Percentiles rank a stretch among this genome's conserved stretches.
phyloP scores from a whole-genome alignment of 2,329 filamentous ascomycete species.

The Alternaria incomplexa region DNA sequence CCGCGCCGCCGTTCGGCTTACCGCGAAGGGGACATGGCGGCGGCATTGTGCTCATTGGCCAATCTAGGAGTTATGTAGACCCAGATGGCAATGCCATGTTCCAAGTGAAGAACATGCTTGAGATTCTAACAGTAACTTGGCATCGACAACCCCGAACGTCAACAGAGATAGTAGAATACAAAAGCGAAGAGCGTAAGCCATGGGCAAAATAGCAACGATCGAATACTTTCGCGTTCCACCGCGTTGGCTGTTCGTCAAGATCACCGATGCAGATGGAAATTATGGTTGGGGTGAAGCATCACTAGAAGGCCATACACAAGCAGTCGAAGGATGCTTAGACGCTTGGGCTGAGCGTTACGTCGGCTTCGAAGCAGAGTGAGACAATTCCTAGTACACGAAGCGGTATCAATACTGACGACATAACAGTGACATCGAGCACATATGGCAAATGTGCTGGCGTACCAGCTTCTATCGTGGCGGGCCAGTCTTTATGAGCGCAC shows the following conservation, averaged over 20 bases:
- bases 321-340: conserved; percentile 75
- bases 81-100: neutral
- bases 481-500: conserved; percentile 79
- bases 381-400: accelerated
- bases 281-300: conserved; percentile 78
- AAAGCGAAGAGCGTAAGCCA: conserved; percentile 38
- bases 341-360: conserved; percentile 67
- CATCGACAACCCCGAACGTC: no score
- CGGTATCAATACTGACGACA: neutral
- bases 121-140: neutral
- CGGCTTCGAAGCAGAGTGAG: conserved; percentile 73
- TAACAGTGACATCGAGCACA: conserved; percentile 74
- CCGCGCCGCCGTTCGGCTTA: conserved; percentile 36
- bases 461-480: conserved; percentile 76
- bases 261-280: conserved; percentile 69
- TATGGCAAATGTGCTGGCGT: conserved; percentile 78
- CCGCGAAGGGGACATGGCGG: conserved; percentile 6
- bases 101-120: neutral
- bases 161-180: neutral
- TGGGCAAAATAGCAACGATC: conserved; percentile 69
- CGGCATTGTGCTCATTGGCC: neutral
- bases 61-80: neutral
- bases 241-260: conserved; percentile 79
- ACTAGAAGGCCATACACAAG: conserved; percentile 74
- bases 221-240: conserved; percentile 79